These are phyloP conservation scores for Noccaea bulbosa DNA, from an alignment of 345 rosid species.

Conservation along the genomic window DNA sequence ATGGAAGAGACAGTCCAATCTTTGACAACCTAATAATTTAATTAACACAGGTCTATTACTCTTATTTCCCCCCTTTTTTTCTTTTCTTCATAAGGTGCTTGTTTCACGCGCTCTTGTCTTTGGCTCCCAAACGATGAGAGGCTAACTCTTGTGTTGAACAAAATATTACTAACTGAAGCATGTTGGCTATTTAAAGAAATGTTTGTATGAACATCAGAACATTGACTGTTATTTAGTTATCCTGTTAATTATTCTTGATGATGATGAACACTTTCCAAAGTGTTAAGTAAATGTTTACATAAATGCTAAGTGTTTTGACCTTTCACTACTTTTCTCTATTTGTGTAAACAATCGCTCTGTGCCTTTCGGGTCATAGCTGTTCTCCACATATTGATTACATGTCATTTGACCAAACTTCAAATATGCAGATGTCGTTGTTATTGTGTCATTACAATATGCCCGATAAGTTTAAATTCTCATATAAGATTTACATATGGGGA, in stretches of 20 bases:
- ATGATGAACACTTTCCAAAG: background rate
- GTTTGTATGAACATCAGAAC: too few species aligned
- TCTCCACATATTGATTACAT: background rate
- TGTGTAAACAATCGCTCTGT: too few species aligned
- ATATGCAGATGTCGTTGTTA: background rate
- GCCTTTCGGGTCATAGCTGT: too few species aligned
- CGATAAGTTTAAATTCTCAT: background rate
- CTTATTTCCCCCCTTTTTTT: background rate
- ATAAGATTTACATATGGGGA: background rate
- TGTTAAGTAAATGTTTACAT: too few species aligned
- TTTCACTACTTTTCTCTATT: too few species aligned
- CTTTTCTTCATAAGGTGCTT: slow-evolving; percentile 33
- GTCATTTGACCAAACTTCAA: slow-evolving; percentile 1
- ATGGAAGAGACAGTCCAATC: slow-evolving; percentile 33
- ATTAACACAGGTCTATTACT: slow-evolving; percentile 24
- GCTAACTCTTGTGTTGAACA: slow-evolving; percentile 5
- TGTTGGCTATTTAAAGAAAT: background rate
- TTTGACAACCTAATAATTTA: slow-evolving; percentile 23
- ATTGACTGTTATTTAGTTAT: too few species aligned
- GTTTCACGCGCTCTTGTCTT: slow-evolving; percentile 44
- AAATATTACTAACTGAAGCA: slow-evolving; percentile 19
- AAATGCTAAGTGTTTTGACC: too few species aligned
- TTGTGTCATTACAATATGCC: background rate
- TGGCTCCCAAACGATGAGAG: slow-evolving; percentile 23
- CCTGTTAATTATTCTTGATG: background rate